Evolutionary conservation across 495 filamentous ascomycete species (phyloP), one percentile per base, ranked within the genome.

Genomic region (Peziza echinospora): DNA sequence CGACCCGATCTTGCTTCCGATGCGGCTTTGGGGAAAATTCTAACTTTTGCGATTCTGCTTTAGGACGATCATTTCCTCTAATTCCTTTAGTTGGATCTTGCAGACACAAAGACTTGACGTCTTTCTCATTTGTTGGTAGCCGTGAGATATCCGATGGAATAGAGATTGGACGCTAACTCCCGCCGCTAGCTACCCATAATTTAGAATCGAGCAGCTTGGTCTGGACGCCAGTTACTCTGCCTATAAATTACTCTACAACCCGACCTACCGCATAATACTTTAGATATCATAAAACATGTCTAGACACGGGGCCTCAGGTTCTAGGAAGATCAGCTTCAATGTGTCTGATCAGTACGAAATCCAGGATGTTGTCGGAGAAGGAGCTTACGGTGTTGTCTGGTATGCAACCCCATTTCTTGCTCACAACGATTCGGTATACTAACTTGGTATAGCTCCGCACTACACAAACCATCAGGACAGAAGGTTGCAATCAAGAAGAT

Each of bases 401-500:
- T 96, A 73, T 66, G 80, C 56, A 55, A 47, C 42, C n/a, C n/a
- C n/a, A n/a, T n/a, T n/a, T n/a, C n/a, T n/a, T n/a, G n/a, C n/a
- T n/a, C n/a, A n/a, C n/a, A n/a, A n/a, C n/a, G n/a, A n/a, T n/a
- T n/a, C n/a, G n/a, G n/a, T n/a, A n/a, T n/a, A n/a, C 26, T 34
- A 8, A 8, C n/a, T 34, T 19, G 9, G 16, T 49, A 50, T 53
- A 93, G 86, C 67, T 99, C 91, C 43, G 91, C 91, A 23, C 77
- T 96, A 51, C 91, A 99, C 68, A 96, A 96, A 68, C 91, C 91
- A 5, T 96, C 91, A 2, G 78, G 84, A 52, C 91, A 99, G 65
- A 96, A 94, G 67, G 91, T 99, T 44, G 91, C 91, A 24, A 99
- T 99, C 68, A 99, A 99, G 70, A 99, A 99, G 72, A 99, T 99